A percentile compares a stretch with the other conserved stretches of the same genome.
These are phyloP conservation scores for Sergeia podlipaevii DNA, from an alignment of 208 protist species.

Conservation along the genomic window DNA sequence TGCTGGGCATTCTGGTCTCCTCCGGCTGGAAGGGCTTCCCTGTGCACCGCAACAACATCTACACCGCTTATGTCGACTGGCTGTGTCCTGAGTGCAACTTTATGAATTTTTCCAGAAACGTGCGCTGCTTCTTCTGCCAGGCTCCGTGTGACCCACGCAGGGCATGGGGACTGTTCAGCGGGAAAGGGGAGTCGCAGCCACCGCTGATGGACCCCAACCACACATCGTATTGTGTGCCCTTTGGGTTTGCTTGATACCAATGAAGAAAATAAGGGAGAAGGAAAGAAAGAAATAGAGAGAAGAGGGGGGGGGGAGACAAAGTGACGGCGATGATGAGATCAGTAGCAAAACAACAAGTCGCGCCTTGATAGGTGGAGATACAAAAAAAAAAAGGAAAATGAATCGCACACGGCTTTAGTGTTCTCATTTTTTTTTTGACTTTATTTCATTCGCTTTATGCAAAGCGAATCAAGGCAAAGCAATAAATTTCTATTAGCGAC, in stretches of 20 bases:
- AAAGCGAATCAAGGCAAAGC: too few species aligned
- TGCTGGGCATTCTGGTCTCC: conserved; percentile 41
- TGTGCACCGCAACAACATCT: conserved; percentile 59
- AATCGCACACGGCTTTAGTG: neutral
- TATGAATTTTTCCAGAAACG: conserved; percentile 65
- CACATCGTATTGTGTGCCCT: conserved; percentile 32
- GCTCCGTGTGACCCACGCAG: conserved; percentile 45
- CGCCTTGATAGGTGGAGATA: neutral
- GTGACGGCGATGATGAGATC: neutral
- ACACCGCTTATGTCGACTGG: conserved; percentile 67
- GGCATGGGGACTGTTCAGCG: conserved; percentile 52
- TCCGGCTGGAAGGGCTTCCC: conserved; percentile 23
- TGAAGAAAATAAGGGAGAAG: neutral
- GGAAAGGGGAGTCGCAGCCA: conserved; percentile 23
- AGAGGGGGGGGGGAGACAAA: neutral
- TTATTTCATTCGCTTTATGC: conserved; percentile 3
- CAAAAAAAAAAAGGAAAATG: conserved; percentile 9
- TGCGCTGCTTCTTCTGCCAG: conserved; percentile 66
- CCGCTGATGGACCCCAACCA: conserved; percentile 73
- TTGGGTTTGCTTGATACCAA: conserved; percentile 12
- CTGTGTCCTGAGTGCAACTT: conserved; percentile 59
- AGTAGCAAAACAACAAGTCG: too few species aligned
- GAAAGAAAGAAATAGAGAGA: neutral
- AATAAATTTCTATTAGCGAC: too few species aligned
- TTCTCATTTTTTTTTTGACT: conserved; percentile 7